Conservation (phyloP, 805 yeast genomes). For the Wickerhamomyces rabaulensis region DNA sequence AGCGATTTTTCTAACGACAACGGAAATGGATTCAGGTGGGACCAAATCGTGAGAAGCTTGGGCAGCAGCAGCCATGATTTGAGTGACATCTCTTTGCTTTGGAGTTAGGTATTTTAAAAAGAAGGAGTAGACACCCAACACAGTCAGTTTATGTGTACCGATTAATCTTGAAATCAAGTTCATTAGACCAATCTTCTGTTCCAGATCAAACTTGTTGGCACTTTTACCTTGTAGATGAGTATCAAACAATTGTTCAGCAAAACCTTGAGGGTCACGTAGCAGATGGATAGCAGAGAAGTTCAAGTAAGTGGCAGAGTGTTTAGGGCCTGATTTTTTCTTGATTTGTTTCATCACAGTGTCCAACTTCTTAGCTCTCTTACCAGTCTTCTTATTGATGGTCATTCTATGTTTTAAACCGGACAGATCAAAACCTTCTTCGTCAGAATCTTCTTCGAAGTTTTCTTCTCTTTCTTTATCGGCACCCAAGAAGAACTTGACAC, state of each 20-base stretch:
- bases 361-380: conserved; percentile 75
- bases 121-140: conserved; percentile 84
- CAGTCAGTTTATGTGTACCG: conserved; percentile 91
- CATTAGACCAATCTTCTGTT: conserved; percentile 85
- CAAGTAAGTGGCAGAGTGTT: conserved; percentile 59
- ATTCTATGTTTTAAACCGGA: conserved; percentile 71
- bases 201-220: conserved; percentile 68
- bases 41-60: conserved; percentile 96
- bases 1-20: conserved; percentile 85
- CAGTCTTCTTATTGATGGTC: conserved; percentile 76
- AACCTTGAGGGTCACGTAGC: conserved; percentile 95
- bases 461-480: conserved; percentile 94
- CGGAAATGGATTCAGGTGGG: conserved; percentile 86
- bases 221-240: conserved; percentile 68
- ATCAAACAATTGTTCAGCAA: conserved; percentile 79
- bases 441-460: conserved; percentile 63
- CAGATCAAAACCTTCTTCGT: conserved; percentile 72
- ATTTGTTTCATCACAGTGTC: conserved; percentile 66
- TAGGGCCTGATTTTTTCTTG: conserved; percentile 58
- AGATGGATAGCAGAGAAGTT: conserved; percentile 94
- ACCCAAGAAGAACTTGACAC: conserved; percentile 86
- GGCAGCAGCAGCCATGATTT: conserved; percentile 93
- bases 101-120: conserved; percentile 90
- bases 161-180: conserved; percentile 82
- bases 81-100: conserved; percentile 90